Base-by-base conservation (phyloP, 768 basidiomycete species). In the Pisolithus microcarpus region DNA sequence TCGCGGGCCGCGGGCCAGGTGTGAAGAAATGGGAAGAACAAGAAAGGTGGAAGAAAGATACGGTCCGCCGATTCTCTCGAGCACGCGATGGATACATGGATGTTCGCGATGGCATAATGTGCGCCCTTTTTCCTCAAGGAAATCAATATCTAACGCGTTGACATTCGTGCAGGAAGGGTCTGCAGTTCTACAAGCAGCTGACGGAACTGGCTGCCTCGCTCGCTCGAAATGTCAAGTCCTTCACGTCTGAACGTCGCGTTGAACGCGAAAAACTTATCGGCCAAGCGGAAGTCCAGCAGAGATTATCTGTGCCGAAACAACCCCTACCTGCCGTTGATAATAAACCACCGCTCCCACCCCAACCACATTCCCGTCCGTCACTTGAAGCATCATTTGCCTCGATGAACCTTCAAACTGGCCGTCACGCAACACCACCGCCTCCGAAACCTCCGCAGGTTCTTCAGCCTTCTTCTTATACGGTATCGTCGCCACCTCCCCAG, bases 121-220 rank as follows among this genome's bases (percentile, higher is more conserved):
- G 63, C 54, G 87, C 82, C 43, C 37, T 48, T 50, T 30, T 46
- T 37, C 39, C 51, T 37, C 46, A 23, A 43, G 21, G 39, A 23
- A 15, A 13, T 13, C 34, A 13, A 42, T 19, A 46, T 23, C 4
- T 52, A 49, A 7, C 60, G 57, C 39, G 54, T 51, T 45, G 49
- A 15, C 21, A 30, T 13, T 30, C 39, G 11, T 57, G 56, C 63
- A 92, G 89, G 11, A 94, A 93, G 64, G 95, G 94, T 0, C 71
- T 91, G 1, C 81, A 86, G 40, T 99, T 95, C 68, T 97, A 99
- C 64, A 75, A 73, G 6, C 90, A 94, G 55, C 75, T 98, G 13
- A 77, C 74, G 0, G 80, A 82, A 16, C 67, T 94, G 36, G 74
- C 82, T 10, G 60, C 69, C 0, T 77, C 75, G 7, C 75, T 97